Evolutionary conservation across 2,329 filamentous ascomycete genomes (phyloP).

Genomic region (Lachnellula occidentalis): DNA sequence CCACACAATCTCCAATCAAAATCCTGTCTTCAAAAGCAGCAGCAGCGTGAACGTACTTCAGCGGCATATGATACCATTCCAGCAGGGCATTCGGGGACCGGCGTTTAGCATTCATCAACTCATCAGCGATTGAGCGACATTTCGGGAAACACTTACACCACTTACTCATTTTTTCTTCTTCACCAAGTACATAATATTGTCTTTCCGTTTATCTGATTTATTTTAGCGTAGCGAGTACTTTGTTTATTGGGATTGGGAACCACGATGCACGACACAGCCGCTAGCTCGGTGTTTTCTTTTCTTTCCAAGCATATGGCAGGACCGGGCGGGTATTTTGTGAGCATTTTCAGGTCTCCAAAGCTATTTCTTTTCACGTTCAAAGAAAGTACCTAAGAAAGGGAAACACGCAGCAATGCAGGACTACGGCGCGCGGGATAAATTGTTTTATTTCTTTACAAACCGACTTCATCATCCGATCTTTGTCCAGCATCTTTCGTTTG

Average conservation of each 20-base stretch:
- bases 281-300: conserved; percentile 30
- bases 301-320: conserved; percentile 28
- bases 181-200: conserved; percentile 28
- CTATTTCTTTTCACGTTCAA: conserved; percentile 14
- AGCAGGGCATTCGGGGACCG: conserved; percentile 21
- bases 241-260: conserved; percentile 40
- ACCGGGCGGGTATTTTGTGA: conserved; percentile 27
- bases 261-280: conserved; percentile 18
- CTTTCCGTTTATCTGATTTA: conserved; percentile 34
- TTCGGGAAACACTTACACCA: conserved; percentile 23
- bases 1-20: conserved; percentile 8
- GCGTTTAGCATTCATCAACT: conserved; percentile 24
- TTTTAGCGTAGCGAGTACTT: conserved; percentile 48
- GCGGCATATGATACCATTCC: conserved; percentile 30
- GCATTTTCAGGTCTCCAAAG: conserved; percentile 36
- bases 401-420: conserved; percentile 60
- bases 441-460: conserved; percentile 20
- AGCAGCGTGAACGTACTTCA: conserved; percentile 24
- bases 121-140: conserved; percentile 30
- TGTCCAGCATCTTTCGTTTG: conserved; percentile 24
- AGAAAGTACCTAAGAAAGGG: conserved; percentile 38
- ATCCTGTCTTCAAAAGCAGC: conserved; percentile 6
- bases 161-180: conserved; percentile 14
- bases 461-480: conserved; percentile 18
- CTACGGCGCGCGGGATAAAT: conserved; percentile 38